A percentile compares a stretch with the other conserved stretches of the same genome.
These are phyloP conservation scores for Nelumbo lutea DNA, from an alignment of 164 flowering plant species.

Conservation along the genomic window DNA sequence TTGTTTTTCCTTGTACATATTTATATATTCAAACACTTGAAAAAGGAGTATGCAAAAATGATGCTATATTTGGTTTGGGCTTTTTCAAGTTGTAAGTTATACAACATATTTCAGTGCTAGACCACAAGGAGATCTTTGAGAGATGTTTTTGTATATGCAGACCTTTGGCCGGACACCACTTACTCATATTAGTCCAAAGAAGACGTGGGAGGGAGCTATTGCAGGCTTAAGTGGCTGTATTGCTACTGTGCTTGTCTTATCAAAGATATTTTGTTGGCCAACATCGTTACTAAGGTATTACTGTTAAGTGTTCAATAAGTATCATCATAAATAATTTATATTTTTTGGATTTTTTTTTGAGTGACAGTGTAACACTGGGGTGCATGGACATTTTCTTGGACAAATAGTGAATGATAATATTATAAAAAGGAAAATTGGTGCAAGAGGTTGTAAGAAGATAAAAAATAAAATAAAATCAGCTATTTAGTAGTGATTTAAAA, in stretches of 20 bases:
- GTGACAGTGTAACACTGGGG: neutral
- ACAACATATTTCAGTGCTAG: no score
- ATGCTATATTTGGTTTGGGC: no score
- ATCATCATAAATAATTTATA: no score
- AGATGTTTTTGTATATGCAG: slow-evolving; percentile 35
- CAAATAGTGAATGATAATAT: neutral
- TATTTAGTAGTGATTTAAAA: no score
- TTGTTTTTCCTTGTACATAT: no score
- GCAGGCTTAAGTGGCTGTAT: slow-evolving; percentile 86
- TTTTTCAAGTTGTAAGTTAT: no score
- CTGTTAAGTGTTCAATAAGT: neutral
- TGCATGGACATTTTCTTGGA: neutral
- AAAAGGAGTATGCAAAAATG: no score
- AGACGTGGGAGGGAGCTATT: slow-evolving; percentile 95
- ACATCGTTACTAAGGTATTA: slow-evolving; percentile 60
- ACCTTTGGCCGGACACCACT: slow-evolving; percentile 94
- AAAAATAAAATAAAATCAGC: no score
- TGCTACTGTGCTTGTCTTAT: slow-evolving; percentile 53
- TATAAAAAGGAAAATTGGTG: neutral
- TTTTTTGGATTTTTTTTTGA: no score
- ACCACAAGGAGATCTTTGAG: neutral
- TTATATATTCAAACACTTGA: no score
- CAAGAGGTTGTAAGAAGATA: no score
- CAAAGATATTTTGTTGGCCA: slow-evolving; percentile 80
- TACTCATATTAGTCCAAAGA: slow-evolving; percentile 86